A percentile compares a stretch with the other conserved stretches of the same genome.
Evolutionary conservation across 2,329 filamentous ascomycete genomes (phyloP).

Genomic region (Verruconis gallopava): DNA sequence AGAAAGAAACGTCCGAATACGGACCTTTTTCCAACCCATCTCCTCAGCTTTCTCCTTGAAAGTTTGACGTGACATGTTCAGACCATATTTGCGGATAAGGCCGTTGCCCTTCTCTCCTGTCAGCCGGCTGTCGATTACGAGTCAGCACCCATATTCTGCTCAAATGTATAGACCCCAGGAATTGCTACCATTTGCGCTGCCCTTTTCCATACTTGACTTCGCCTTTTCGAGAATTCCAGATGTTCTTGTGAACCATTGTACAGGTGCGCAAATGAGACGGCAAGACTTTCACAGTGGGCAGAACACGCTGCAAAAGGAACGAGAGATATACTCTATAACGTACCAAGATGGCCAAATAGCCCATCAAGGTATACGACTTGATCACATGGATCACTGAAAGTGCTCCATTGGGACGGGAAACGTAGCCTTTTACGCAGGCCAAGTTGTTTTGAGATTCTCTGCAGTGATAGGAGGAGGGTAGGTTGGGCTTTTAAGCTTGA

Average conservation of each 20-base stretch:
- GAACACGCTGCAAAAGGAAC: not conserved
- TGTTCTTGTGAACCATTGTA: conserved; percentile 75
- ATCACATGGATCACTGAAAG: too few species aligned
- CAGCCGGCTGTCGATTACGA: conserved; percentile 30
- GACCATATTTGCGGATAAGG: conserved; percentile 99
- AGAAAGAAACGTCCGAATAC: too few species aligned
- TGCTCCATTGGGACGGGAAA: too few species aligned
- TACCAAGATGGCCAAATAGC: not conserved
- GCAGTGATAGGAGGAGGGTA: too few species aligned
- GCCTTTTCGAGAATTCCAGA: conserved; percentile 79
- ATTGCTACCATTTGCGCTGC: conserved; percentile 74
- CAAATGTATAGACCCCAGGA: not conserved
- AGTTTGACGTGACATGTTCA: conserved; percentile 66
- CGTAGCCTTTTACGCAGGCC: too few species aligned
- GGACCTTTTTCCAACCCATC: conserved; percentile 56
- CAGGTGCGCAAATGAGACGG: not conserved
- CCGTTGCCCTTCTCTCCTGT: conserved; percentile 61
- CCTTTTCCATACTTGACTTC: conserved; percentile 96
- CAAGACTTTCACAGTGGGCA: not conserved
- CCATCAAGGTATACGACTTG: too few species aligned
- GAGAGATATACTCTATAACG: not conserved
- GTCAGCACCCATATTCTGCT: not conserved
- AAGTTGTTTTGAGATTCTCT: too few species aligned
- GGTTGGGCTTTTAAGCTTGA: too few species aligned
- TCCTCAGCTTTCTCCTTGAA: conserved; percentile 56